These are phyloP conservation scores for Dactylellina drechsleri DNA, from an alignment of 2,329 filamentous ascomycete genomes.

Conservation along the genomic window DNA sequence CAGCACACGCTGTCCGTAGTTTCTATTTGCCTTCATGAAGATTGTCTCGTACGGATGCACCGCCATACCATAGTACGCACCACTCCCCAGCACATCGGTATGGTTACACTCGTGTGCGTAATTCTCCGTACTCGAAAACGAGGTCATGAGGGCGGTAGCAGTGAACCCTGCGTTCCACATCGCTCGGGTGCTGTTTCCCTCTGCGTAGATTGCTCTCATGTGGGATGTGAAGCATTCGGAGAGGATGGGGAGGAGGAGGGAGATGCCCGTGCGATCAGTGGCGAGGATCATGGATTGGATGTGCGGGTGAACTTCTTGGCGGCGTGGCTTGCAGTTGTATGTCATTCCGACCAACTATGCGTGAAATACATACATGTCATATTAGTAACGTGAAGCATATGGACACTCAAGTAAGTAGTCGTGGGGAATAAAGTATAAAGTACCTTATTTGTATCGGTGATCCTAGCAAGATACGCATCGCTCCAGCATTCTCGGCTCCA, in stretches of 20 bases:
- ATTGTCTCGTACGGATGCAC: constrained; percentile 48
- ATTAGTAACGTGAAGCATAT: background rate
- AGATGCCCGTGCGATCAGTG: constrained; percentile 62
- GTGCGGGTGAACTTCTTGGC: constrained; percentile 56
- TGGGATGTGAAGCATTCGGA: constrained; percentile 15
- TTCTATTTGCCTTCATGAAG: constrained; percentile 42
- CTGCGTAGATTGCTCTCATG: constrained; percentile 28
- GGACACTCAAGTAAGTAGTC: no score
- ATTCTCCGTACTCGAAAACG: constrained; percentile 22
- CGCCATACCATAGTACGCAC: constrained; percentile 23
- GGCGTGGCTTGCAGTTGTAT: constrained; percentile 60
- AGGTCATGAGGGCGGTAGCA: constrained; percentile 29
- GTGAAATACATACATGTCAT: background rate
- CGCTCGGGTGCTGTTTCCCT: constrained; percentile 28
- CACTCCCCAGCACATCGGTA: constrained; percentile 15
- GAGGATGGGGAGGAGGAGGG: constrained; percentile 59
- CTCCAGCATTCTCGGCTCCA: constrained; percentile 62
- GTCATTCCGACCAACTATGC: constrained; percentile 62
- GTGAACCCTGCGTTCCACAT: constrained; percentile 24
- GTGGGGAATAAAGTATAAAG: background rate
- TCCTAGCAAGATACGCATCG: constrained; percentile 60
- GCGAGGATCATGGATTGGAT: constrained; percentile 62
- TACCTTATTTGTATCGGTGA: constrained; percentile 61
- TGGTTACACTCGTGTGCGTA: constrained; percentile 28
- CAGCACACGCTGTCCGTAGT: constrained; percentile 14